Evolutionary conservation across 2,329 filamentous ascomycete species (phyloP), one percentile per base, ranked within the genome.

Genomic region (Nothomitra cinnamomea): DNA sequence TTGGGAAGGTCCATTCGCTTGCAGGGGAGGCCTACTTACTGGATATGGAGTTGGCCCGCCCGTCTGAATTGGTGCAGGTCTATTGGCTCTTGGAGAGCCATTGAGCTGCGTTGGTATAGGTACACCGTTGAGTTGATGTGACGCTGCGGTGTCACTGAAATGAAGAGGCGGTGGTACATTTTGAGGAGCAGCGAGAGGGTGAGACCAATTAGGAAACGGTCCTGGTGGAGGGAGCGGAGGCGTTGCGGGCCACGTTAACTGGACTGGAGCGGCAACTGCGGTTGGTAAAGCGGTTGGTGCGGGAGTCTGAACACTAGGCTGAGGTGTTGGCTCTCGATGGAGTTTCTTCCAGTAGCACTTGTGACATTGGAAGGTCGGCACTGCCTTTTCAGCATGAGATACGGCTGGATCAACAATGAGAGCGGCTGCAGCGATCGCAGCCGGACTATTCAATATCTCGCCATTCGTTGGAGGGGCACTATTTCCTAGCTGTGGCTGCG

Each of bases 341-440:
- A 70, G 72, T 55, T 74, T 74, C 28, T 68, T 74, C 58, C 70
- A 63, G 60, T 76, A 72, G 57, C 85, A 89, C 64, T 86, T 85
- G 67, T 89, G 85, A 61, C 85, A 89, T 65, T 87, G 82, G 58
- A 79, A 83, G 57, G 60, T 21, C 19, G 55, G 51, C 7, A 59
- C 52, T 17, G 58, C 51, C 40, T 57, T 56, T 60, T 65, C 60
- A 58, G 60, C 54, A 60, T 56, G 55, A 35, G 45, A 22, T 19
- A 49, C 10, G 24, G 13, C 45, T 35, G 45, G 25, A 15, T 41
- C 55, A 35, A 47, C 47, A 42, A 42, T 35, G 19, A 50, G 51
- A 13, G 25, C 28, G 24, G 43, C 21, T 7, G 42, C 56, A 13
- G 32, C 53, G 21, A 51, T 42, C 7, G 51, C 42, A 12, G 38